Percentiles rank a stretch among this genome's conserved stretches.
Evolutionary conservation across 306 rosid genomes (phyloP).

Genomic region (Parietaria judaica): DNA sequence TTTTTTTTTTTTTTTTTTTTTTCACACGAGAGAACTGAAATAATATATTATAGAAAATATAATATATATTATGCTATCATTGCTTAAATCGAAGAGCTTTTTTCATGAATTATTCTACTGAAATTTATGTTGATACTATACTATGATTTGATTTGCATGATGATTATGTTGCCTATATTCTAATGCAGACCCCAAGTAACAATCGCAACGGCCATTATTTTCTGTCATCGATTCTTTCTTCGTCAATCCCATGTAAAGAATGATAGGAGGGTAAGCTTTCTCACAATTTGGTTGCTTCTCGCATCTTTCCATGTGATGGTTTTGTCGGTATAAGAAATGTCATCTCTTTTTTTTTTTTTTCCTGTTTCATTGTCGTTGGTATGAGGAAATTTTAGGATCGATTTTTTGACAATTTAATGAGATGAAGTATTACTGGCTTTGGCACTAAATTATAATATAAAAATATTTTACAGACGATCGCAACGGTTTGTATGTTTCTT

Average conservation of each 20-base stretch:
- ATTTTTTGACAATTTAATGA: constrained; percentile 3
- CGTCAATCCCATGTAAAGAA: constrained; percentile 95
- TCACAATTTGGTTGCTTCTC: not conserved
- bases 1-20: not conserved
- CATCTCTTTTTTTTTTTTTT: not conserved
- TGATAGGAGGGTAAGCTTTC: constrained; percentile 85
- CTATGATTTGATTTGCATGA: constrained; percentile 7
- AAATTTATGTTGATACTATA: not conserved
- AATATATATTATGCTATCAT: not conserved
- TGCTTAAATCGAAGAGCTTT: not conserved
- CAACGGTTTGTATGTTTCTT: constrained; percentile 97
- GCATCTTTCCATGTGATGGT: not conserved
- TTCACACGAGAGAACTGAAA: not conserved
- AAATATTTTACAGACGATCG: constrained; percentile 70
- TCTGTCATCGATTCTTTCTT: constrained; percentile 93
- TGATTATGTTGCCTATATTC: constrained; percentile 11
- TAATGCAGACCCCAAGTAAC: constrained; percentile 94
- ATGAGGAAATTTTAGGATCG: not conserved
- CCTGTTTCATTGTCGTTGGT: not conserved
- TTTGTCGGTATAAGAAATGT: not conserved
- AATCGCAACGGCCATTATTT: constrained; percentile 91
- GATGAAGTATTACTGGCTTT: constrained; percentile 11
- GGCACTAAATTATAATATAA: constrained; percentile 19
- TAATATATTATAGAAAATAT: too few species aligned
- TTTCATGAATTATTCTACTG: not conserved